Base-by-base conservation (phyloP, 179 eudicot species). In the Nepenthes alata region DNA sequence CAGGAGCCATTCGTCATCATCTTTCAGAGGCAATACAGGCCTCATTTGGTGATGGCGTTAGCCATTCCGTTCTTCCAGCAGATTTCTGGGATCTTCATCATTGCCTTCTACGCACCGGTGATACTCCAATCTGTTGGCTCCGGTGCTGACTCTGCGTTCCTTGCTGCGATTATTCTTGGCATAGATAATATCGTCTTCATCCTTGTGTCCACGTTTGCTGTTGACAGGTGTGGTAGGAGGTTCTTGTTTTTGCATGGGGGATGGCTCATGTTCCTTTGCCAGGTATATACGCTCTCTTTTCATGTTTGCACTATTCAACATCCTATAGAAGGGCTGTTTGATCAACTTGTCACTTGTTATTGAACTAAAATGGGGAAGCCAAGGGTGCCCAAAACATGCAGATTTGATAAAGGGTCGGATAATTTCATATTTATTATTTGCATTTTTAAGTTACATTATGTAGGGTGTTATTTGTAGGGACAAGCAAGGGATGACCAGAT, bases 161-260 rank as follows among this genome's bases (percentile, higher is more conserved):
- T 62, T n/a, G 72, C 77, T 0, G 66, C 83, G 0, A 67, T 73
- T n/a, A 5, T 71, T 0, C 66, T 71, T 11, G 66, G 75, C 1
- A 6, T 55, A 35, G 60, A 59, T 59, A 68, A 69, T 60, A 35
- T 75, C 55, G 14, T 48, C 44, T 69, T 69, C n/a, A 73, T 70
- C 45, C 54, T 61, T 4, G 67, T 79, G 11, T 79, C 72, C 25
- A 62, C 70, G 1, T 65, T 51, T 61, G 37, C 62, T 1, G 73
- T 76, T 14, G 83, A 79, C 52, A 67, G 60, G 10, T 79, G 59
- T 60, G 83, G 80, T 0, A 50, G 83, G 49, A 60, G 80, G 68
- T 16, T 13, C 39, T 47, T 79, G 49, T 66, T 79, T 44, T 58
- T 75, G 13, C 62, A 35, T 34, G 83, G 83, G 0, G 83, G 83